Base-by-base conservation (phyloP, 2,329 filamentous ascomycete genomes). In the Cercospora sesami region DNA sequence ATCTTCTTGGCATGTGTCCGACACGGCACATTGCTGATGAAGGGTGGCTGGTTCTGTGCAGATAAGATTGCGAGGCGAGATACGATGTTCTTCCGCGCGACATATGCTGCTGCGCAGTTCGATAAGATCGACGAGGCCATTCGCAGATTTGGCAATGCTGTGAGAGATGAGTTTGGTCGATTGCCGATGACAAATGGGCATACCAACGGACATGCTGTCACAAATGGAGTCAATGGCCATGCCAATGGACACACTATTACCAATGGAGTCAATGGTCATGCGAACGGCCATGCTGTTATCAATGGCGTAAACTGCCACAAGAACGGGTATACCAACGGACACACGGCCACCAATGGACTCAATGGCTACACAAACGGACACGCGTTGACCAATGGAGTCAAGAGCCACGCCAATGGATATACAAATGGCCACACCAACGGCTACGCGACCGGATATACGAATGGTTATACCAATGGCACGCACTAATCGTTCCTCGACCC, bases 11-110 rank as follows among this genome's bases (percentile, higher is more conserved):
- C 86, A 0, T 89, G 89, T 70, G 90, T 97, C 65, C 86, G 89
- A 3, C 86, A 90, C 74, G 91, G 92, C 23, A 92, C 95, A 4
- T 84, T 99, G 57, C 85, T 95, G 2, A 93, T 91, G 67, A 86
- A 91, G 59, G 95, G 95, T 3, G 94, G 90, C 59, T 99, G 94
- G 94, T 99, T 98, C 85, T 86, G 88, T 67, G 91, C 94, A 0
- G 90, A 95, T 77, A 86, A 85, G 53, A 84, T 86, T 59, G 84
- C 83, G 10, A 78, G 81, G 63, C 82, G 84, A 61, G 75, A 83
- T 81, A 90, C 89, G 30, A 84, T 97, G 80, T 97, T 92, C 82
- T 96, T 98, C 84, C 87, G 95, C 63, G 89, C 92, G 4, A 99
- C 94, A 0, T 99, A 91, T 82, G 94, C 94, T 0, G 90, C 93